A percentile compares a stretch with the other conserved stretches of the same genome.
phyloP scores from a whole-genome alignment of 2,329 filamentous ascomycete species.

The Nigrograna mackinnonii region DNA sequence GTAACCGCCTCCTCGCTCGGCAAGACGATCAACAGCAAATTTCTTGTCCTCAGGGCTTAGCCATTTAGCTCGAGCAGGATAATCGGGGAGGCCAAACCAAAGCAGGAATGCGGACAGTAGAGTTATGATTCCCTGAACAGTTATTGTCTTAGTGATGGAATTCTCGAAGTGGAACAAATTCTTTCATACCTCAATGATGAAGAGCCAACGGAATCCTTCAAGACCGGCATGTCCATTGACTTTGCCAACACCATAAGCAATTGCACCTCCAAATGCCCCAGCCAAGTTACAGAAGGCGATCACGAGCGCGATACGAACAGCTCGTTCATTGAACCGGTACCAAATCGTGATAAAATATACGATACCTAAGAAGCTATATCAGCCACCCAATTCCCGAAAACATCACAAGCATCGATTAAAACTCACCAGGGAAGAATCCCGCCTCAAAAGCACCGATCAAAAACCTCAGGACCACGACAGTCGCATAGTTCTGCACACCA shows the following conservation, averaged over 20 bases:
- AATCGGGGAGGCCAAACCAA: slow-evolving; percentile 53
- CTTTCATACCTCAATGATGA: slow-evolving; percentile 48
- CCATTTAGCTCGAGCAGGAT: slow-evolving; percentile 51
- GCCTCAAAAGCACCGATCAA: slow-evolving; percentile 33
- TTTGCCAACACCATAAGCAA: slow-evolving; percentile 24
- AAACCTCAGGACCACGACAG: slow-evolving; percentile 42
- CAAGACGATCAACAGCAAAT: slow-evolving; percentile 24
- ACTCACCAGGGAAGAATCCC: slow-evolving; percentile 12
- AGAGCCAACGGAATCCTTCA: slow-evolving; percentile 52
- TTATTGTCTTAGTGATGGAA: neutral
- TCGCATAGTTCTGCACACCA: slow-evolving; percentile 43
- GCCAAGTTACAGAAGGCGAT: slow-evolving; percentile 59
- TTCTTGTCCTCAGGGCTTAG: slow-evolving; percentile 31
- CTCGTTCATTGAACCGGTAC: slow-evolving; percentile 59
- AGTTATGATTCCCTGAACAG: slow-evolving; percentile 11
- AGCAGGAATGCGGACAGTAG: slow-evolving; percentile 29
- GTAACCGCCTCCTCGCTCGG: slow-evolving; percentile 39
- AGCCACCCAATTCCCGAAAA: too few relatives aligned
- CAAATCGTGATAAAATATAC: slow-evolving; percentile 55
- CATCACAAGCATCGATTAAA: neutral
- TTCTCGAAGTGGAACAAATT: slow-evolving; percentile 7
- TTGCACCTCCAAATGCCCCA: slow-evolving; percentile 53
- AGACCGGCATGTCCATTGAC: slow-evolving; percentile 42
- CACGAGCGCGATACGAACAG: slow-evolving; percentile 61
- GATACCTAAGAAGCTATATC: slow-evolving; percentile 44